Conservation (phyloP, 345 rosid genomes). For the Moringa oleifera region DNA sequence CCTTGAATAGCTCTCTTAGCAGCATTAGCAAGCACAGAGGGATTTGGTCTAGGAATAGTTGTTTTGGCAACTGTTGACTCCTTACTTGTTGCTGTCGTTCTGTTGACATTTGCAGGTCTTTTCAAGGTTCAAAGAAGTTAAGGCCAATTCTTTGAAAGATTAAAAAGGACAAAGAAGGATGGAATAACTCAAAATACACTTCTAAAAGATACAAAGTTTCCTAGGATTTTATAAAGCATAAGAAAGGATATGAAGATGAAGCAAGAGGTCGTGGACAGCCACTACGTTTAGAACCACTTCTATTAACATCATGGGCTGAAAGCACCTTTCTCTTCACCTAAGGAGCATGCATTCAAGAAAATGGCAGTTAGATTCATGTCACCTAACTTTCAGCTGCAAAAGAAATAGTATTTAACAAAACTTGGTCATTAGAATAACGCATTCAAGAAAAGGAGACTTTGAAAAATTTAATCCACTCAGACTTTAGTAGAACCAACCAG, state of each 20-base stretch:
- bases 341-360: slow-evolving; percentile 16
- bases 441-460: background rate
- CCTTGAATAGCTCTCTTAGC: slow-evolving; percentile 24
- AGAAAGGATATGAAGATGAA: slow-evolving; percentile 85
- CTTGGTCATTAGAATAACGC: background rate
- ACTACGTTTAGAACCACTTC: slow-evolving; percentile 66
- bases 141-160: slow-evolving; percentile 35
- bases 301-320: slow-evolving; percentile 39
- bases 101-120: slow-evolving; percentile 44
- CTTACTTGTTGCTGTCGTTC: slow-evolving; percentile 31
- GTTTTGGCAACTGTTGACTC: slow-evolving; percentile 41
- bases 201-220: slow-evolving; percentile 2
- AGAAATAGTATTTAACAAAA: background rate
- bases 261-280: slow-evolving; percentile 52
- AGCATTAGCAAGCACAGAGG: slow-evolving; percentile 23
- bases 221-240: too few relatives aligned
- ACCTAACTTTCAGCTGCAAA: background rate
- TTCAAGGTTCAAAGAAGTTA: slow-evolving; percentile 59
- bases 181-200: slow-evolving; percentile 6
- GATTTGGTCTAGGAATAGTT: slow-evolving; percentile 34
- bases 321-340: slow-evolving; percentile 58
- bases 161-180: slow-evolving; percentile 10
- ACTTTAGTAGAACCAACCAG: slow-evolving; percentile 31
- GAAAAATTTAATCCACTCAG: background rate
- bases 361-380: slow-evolving; percentile 9